Base-by-base conservation (phyloP, 106 monocot genomes). In the Agapanthus africanus region DNA sequence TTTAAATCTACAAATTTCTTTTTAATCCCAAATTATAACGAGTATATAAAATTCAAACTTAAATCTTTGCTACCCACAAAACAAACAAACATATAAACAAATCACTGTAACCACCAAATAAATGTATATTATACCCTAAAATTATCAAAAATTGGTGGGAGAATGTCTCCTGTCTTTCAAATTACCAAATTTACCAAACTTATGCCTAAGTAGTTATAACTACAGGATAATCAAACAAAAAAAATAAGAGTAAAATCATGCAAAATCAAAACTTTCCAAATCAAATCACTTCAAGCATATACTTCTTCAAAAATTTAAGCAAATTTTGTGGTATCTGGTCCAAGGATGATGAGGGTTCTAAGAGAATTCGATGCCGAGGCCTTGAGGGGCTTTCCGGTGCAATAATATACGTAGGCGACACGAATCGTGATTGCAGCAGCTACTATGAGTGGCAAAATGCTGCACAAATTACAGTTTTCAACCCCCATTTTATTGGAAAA, bases 341-440 rank as follows among this genome's bases (percentile, higher is more conserved):
- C 91, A 40, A 91, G 84, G 59, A 91, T 69, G 32, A 91, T 76
- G 28, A 91, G 76, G 9, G 85, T 90, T n/a, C 75, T 60, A 15
- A 82, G n/a, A n/a, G n/a, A n/a, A n/a, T n/a, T 13, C 19, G 69
- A 38, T 14, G 59, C 27, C 11, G 52, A 8, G 1, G 44, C 0
- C 2, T 41, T 32, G 32, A 77, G 65, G 1, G 87, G 79, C 37
- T 52, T 76, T 6, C 84, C 79, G 14, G 54, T 78, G 61, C 72
- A 63, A 41, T 78, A 73, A 7, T 80, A 16, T 1, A 87, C 84
- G 50, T 74, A 87, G 0, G 72, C 22, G 1, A 84, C 3, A 7
- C 91, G 87, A 49, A 84, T 34, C 33, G 76, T 44, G 33, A 79
- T 11, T 30, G 52, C 2, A 0, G n/a, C n/a, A n/a, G 71, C 18